Percentiles rank a stretch among this genome's conserved stretches.
Conservation (phyloP, 2,329 filamentous ascomycete species). For the Leptographium procerum region DNA sequence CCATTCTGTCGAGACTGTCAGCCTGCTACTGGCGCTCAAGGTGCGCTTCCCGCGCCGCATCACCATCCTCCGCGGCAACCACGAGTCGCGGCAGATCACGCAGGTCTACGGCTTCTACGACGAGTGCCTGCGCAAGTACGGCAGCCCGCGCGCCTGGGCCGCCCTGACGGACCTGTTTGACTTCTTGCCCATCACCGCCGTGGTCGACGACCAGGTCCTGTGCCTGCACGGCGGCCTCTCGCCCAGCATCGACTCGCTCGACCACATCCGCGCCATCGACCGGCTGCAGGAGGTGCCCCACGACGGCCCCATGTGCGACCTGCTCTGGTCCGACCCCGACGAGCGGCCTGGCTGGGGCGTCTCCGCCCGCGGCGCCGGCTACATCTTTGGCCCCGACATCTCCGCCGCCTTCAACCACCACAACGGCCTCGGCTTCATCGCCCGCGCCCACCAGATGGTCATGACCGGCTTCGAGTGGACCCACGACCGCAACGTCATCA, state of each 20-base stretch:
- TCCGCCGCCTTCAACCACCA: neutral
- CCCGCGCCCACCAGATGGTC: slow-evolving; percentile 1
- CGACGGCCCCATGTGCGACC: neutral
- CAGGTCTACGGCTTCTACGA: slow-evolving; percentile 99
- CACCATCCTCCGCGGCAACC: slow-evolving; percentile 1
- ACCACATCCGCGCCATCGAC: neutral
- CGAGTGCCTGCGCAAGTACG: slow-evolving; percentile 70
- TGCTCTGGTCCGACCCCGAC: slow-evolving; percentile 2
- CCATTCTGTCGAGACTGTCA: neutral
- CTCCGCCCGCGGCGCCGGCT: neutral
- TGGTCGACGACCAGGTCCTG: neutral
- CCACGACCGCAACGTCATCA: neutral
- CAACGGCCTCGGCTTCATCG: neutral
- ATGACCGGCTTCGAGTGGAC: slow-evolving; percentile 1
- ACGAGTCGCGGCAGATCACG: slow-evolving; percentile 91
- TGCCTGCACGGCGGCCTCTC: slow-evolving; percentile 1
- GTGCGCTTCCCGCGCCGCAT: neutral
- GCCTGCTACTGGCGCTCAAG: neutral
- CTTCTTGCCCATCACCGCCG: neutral
- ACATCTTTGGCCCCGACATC: slow-evolving; percentile 1
- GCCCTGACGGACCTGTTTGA: neutral
- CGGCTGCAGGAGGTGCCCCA: neutral
- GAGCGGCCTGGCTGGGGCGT: neutral
- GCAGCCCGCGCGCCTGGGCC: neutral
- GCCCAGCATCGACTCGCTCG: neutral